Evolutionary conservation across 2,329 filamentous ascomycete species (phyloP), one percentile per base, ranked within the genome.

Genomic region (Epichloe elymi): DNA sequence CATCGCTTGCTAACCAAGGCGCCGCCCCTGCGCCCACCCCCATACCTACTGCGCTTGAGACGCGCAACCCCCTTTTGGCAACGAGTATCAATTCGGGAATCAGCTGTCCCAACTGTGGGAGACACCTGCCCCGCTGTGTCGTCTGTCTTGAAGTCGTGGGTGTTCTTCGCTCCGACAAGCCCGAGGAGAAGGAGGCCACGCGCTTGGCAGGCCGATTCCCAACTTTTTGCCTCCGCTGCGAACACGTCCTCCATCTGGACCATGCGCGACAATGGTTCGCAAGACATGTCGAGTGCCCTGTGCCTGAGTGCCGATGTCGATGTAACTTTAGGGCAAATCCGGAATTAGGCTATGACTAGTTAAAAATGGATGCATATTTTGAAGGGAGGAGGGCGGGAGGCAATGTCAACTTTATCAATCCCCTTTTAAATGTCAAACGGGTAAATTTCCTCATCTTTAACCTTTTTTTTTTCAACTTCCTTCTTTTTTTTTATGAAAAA

Each of bases 221-320:
- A n/a, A 83, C 79, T 0, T 85, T 85, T 59, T 86, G 82, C 54
- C 70, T 85, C 42, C 74, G 75, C 57, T 86, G 82, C 61, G 80
- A 84, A 59, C 82, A 86, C 60, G 80, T 83, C 10, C 66, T 82
- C 59, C 82, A 86, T 58, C 70, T 84, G 52, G 82, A 85, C 57
- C 82, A 85, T 60, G 80, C 81, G 5, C 67, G 79, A 57, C 74
- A 78, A 64, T 86, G 82, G 82, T 86, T 85, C 58, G 69, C 74
- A 6, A 67, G 78, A 35, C 81, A 85, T 56, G 72, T 73, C 30
- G 80, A 85, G 65, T 85, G 82, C 59, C 81, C 82, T 0, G 80
- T 85, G 47, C 80, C 82, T 1, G 82, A 85, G 65, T 86, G 82
- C 59, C 72, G 79, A 48, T 86, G 82, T 56, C 72, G 75, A 37